Conservation (phyloP, 2,329 filamentous ascomycete genomes). For the Septoria linicola region DNA sequence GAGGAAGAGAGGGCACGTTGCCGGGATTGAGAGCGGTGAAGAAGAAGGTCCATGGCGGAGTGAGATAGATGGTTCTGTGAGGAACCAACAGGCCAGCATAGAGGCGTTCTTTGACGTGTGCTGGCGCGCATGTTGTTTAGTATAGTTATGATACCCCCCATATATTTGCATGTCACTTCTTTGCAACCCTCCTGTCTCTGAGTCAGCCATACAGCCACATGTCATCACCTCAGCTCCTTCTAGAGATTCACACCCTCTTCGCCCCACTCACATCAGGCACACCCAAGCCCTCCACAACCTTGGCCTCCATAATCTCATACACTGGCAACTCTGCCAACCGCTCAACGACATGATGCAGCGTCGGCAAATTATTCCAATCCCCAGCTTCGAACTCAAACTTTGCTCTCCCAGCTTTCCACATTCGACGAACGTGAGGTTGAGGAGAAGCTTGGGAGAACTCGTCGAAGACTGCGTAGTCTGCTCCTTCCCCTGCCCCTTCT, state of each 20-base stretch:
- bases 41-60: conserved; percentile 53
- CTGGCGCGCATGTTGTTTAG: too few relatives aligned
- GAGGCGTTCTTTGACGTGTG: too few relatives aligned
- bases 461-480: conserved; percentile 22
- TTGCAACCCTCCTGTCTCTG: too few relatives aligned
- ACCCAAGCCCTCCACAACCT: conserved; percentile 17
- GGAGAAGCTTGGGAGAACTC: conserved; percentile 4
- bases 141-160: too few relatives aligned
- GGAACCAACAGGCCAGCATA: too few relatives aligned
- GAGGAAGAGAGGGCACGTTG: conserved; percentile 62
- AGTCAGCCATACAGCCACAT: too few relatives aligned
- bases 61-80: background rate
- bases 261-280: conserved; percentile 12
- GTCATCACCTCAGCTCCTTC: too few relatives aligned
- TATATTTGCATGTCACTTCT: too few relatives aligned
- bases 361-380: conserved; percentile 18
- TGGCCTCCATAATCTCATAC: conserved; percentile 18
- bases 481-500: background rate
- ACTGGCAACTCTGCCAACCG: conserved; percentile 19
- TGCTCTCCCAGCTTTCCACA: conserved; percentile 3
- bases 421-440: conserved; percentile 7
- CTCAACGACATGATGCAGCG: conserved; percentile 15
- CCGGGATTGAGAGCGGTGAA: conserved; percentile 57
- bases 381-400: conserved; percentile 11
- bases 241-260: background rate